Evolutionary conservation across 768 basidiomycete species (phyloP), one percentile per base, ranked within the genome.

Genomic region (Macrolepiota fuliginosa): DNA sequence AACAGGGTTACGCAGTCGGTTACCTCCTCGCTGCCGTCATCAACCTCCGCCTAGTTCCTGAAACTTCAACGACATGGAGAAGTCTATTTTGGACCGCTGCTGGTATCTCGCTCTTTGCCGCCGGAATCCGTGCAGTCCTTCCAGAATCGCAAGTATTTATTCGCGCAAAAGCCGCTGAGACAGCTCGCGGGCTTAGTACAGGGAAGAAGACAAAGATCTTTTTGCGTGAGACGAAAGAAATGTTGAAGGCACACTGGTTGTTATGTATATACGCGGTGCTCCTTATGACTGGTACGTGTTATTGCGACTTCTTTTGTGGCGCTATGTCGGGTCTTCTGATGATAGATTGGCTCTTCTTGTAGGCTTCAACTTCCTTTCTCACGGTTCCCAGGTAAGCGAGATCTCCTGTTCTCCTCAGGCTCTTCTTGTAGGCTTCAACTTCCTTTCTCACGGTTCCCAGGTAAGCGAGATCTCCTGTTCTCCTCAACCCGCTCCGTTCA

Each of bases 1-100:
- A 97, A 67, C 85, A 96, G 70, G 95, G 93, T 15, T 96, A 96
- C 67, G 91, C 93, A 0, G 82, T 87, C 12, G 95, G 95, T 1
- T 96, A 82, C 63, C 84, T 96, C 7, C 65, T 97, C 60, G 91
- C 93, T 0, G 90, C 94, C 0, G 84, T 90, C 51, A 83, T 96
- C 77, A 94, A 95, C 69, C 78, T 96, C 22, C 80, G 74, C 2
- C 76, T 90, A 24, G 91, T 84, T 25, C 73, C 79, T 1, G 70
- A 77, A 68, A 77, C 76, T 7, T 58, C 64, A 0, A 61, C 67
- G 35, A 74, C 77, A 46, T 96, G 95, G 95, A 79, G 94, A 39
- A 74, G 81, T 3, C 74, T 97, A 17, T 96, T 96, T 79, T 97
- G 90, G 86, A 82, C 87, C 40, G 90, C 84, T 1, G 73, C 89